Evolutionary conservation across 495 filamentous ascomycete species (phyloP), one percentile per base, ranked within the genome.

Genomic region (Neurospora sp.): DNA sequence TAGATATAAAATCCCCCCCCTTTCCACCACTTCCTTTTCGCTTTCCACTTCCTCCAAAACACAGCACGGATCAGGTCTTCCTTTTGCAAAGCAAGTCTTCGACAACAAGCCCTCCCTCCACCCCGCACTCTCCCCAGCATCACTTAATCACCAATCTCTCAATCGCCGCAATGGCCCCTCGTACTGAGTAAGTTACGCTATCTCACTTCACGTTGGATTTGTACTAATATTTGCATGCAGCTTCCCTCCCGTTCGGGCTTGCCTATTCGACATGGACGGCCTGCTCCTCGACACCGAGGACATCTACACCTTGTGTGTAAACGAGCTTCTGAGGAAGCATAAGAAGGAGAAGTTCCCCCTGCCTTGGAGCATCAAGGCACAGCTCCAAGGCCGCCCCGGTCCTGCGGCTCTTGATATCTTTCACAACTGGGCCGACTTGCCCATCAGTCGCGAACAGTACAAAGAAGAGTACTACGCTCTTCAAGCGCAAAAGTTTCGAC

Each of bases 181-280:
- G 76, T 44, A 84, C 80, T 9, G 81, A 85, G 84, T 82, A 82
- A 71, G 82, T 79, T 4, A 39, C 70, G 31, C 45, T 45, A 20
- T 72, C 44, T 18, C 10, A 20, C 71, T n/a, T 53, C 42, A 76
- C 78, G 79, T 69, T 68, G 68, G 69, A 47, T 20, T 27, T 37
- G 16, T 27, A 69, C 39, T 68, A 39, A 75, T 20, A 41, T 31
- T 35, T 41, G 20, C n/a, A 35, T 41, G 40, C 73, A 92, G 90
- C 74, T 86, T 90, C 77, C 93, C 93, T 35, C 90, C 90, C 68
- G 88, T 98, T 72, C 89, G 93, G 72, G 96, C 96, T 73, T 97
- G 94, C 83, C 90, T 99, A 72, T 99, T 99, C 79, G 96, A 99
- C 86, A 97, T 99, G 94, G 96, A 99, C 79, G 96, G 96, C 59